Base-by-base conservation (phyloP, 2,329 filamentous ascomycete species). In the Esteya vermicola region DNA sequence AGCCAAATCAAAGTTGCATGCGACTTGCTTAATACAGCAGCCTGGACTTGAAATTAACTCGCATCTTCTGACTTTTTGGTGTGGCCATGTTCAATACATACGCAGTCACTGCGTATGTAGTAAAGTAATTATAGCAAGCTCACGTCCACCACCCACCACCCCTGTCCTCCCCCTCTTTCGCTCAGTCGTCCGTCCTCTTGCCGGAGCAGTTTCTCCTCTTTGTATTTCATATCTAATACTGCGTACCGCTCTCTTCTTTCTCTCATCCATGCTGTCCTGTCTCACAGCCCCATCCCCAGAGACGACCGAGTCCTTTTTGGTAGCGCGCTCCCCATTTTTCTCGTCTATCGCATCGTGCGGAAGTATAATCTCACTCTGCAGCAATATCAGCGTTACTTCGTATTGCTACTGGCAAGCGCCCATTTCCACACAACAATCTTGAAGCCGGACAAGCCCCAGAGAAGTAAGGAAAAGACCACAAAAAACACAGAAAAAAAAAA, bases 101-200 rank as follows among this genome's bases (percentile, higher is more conserved):
- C 13, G 13, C 25, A 8, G 25, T 7, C 33, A 23, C 19, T 26
- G 33, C 8, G 23, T 37, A 10, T 33, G 36, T 33, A 26, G 28
- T 38, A 26, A 31, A 27, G 34, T 39, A 33, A 39, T 39, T 28
- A 39, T 28, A 28, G 18, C 30, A 33, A 34, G 7, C 20, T 27
- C 36, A 26, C 36, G 26, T 27, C 19, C 20, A 31, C 36, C 26
- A 32, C 36, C 16, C 36, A 38, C 36, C n/a, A n/a, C n/a, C 28
- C n/a, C 10, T 31, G n/a, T 31, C 28, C 13, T 31, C 26, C 26
- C 26, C n/a, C 26, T 28, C 12, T 28, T 28, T 28, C 4, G 10
- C 26, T 28, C 26, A 14, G 9, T 8, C 27, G 10, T 18, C 31
- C 21, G 31, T 22, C 21, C 20, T 33, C 26, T 37, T 38, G 12